phyloP scores from a whole-genome alignment of 1,284 basidiomycete genomes.

The Trichosporon asahii region DNA sequence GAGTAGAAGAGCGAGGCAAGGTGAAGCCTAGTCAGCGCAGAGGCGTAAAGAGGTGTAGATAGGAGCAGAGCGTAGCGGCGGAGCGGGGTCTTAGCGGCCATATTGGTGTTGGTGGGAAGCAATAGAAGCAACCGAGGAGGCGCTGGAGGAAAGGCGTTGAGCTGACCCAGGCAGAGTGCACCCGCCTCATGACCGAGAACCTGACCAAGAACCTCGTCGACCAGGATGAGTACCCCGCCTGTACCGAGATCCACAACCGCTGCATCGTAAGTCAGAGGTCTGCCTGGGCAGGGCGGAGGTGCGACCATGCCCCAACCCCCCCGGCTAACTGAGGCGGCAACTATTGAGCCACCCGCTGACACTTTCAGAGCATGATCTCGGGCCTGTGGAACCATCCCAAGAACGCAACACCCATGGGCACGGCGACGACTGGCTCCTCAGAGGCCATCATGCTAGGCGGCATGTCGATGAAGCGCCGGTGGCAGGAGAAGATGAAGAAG shows the following conservation, averaged over 20 bases:
- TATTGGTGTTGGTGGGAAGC: too few species aligned
- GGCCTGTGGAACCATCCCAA: constrained; percentile 86
- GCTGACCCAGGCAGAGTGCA: constrained; percentile 52
- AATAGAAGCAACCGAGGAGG: too few species aligned
- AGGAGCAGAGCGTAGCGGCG: too few species aligned
- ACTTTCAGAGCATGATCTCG: constrained; percentile 62
- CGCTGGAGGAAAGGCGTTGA: too few species aligned
- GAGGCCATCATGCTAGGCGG: constrained; percentile 93
- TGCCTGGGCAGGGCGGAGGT: too few species aligned
- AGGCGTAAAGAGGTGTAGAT: too few species aligned
- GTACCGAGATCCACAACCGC: constrained; percentile 68
- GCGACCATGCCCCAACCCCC: too few species aligned
- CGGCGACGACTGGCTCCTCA: constrained; percentile 87
- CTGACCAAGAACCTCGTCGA: constrained; percentile 86
- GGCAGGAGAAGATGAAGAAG: constrained; percentile 84
- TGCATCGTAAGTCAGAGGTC: constrained; percentile 53
- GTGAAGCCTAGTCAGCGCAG: too few species aligned
- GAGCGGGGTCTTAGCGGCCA: too few species aligned
- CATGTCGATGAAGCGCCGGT: constrained; percentile 88
- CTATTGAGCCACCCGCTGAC: too few species aligned
- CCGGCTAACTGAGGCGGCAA: too few species aligned
- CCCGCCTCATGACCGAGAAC: constrained; percentile 75
- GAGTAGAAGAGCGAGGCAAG: background rate
- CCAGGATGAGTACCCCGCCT: constrained; percentile 86
- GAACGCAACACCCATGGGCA: constrained; percentile 71